Evolutionary conservation across 2,329 filamentous ascomycete genomes (phyloP).

Genomic region (Diaporthe velutina): DNA sequence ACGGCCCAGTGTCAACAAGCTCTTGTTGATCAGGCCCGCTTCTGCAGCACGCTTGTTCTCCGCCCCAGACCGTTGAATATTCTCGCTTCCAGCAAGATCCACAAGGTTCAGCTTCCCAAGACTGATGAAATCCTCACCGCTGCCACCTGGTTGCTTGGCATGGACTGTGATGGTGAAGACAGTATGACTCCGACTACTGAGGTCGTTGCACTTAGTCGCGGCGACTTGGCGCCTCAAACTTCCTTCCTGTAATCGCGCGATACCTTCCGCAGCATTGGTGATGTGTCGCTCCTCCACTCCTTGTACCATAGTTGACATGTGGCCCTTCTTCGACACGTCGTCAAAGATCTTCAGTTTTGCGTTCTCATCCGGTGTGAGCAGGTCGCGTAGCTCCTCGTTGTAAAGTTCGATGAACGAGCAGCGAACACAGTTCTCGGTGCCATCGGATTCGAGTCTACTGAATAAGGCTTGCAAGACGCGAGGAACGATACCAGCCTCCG

Average conservation of each 20-base stretch:
- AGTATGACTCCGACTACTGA: constrained; percentile 96
- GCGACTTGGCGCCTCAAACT: constrained; percentile 98
- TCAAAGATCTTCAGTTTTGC: constrained; percentile 96
- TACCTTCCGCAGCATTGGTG: constrained; percentile 84
- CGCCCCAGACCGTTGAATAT: constrained; percentile 95
- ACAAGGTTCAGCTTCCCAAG: constrained; percentile 96
- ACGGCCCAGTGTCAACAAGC: constrained; percentile 90
- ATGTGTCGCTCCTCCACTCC: constrained; percentile 98
- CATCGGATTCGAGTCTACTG: constrained; percentile 82
- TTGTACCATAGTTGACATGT: constrained; percentile 88
- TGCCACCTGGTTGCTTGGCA: constrained; percentile 83
- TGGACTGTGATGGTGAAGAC: constrained; percentile 97
- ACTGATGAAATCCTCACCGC: constrained; percentile 90
- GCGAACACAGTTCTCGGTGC: constrained; percentile 89
- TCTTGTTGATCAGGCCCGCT: constrained; percentile 98
- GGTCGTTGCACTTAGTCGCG: constrained; percentile 98
- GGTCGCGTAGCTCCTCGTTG: constrained; percentile 94
- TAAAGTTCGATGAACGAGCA: constrained; percentile 99
- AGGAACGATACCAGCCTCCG: constrained; percentile 95
- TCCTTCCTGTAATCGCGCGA: constrained; percentile 88
- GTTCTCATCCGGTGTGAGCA: constrained; percentile 85
- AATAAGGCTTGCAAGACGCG: constrained; percentile 91
- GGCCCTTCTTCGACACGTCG: constrained; percentile 87
- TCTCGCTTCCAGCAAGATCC: constrained; percentile 96
- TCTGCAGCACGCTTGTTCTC: constrained; percentile 98